These are phyloP conservation scores for Diaporthe destruens DNA, from an alignment of 2,329 filamentous ascomycete species.

Conservation along the genomic window DNA sequence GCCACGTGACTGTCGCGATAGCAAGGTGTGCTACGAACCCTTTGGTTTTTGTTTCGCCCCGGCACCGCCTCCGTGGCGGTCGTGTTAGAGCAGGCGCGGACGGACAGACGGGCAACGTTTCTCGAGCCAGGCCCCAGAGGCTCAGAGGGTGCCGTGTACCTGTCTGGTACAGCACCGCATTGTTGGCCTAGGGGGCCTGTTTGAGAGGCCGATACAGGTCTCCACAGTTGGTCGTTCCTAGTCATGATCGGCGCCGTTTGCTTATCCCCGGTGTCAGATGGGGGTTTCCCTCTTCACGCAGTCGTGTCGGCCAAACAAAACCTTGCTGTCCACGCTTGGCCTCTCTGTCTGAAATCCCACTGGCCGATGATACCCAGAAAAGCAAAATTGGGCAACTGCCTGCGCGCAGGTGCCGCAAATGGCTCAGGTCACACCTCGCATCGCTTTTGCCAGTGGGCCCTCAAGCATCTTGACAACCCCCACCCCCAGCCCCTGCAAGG, in stretches of 20 bases:
- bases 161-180: conserved; percentile 5
- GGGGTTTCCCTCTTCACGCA: conserved; percentile 8
- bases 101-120: too few species aligned
- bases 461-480: not conserved
- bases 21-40: not conserved
- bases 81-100: too few species aligned
- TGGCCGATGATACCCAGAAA: conserved; percentile 13
- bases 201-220: conserved; percentile 25
- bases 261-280: conserved; percentile 24
- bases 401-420: conserved; percentile 17
- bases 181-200: conserved; percentile 12
- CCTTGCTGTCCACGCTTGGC: conserved; percentile 16
- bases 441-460: not conserved
- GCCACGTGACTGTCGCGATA: conserved; percentile 26
- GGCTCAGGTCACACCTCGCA: not conserved
- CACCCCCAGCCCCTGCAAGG: not conserved
- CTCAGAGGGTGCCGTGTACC: not conserved
- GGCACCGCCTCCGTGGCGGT: not conserved
- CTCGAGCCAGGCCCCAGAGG: not conserved
- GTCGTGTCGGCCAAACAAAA: conserved; percentile 30
- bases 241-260: conserved; percentile 39
- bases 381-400: not conserved
- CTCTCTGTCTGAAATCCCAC: conserved; percentile 3
- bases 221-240: conserved; percentile 16
- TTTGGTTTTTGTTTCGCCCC: not conserved